Base-by-base conservation (phyloP, 2,329 filamentous ascomycete genomes). In the Penicillium sp. region DNA sequence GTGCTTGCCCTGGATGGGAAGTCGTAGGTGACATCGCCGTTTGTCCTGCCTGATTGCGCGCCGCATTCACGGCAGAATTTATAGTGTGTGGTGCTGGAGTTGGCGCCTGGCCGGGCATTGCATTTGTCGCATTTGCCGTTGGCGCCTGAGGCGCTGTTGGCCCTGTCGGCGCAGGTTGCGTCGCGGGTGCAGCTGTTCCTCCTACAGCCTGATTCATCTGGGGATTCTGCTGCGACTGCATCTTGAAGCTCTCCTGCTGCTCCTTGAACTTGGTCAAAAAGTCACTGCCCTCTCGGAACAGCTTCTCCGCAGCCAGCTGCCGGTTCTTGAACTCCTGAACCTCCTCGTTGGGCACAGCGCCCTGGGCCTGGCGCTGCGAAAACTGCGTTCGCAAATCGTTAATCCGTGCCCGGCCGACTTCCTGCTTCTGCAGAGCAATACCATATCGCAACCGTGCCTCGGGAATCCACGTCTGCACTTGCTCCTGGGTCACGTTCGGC, bases 261-360 rank as follows among this genome's bases (percentile, higher is more conserved):
- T 74, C 69, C 43, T 70, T 72, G 61, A 75, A 75, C 46, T 74
- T 74, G 31, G 61, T 66, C 49, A 75, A 56, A 48, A 74, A 75
- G 10, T 71, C 69, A 36, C 64, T 69, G n/a, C 70, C 70, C 51
- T 75, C 72, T 24, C 67, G 65, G 45, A 61, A 67, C 7, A 70
- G 57, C 46, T 69, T 71, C 44, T 72, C 67, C 5, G 69, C 67
- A 28, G 63, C 57, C 11, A 66, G 5, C 59, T 71, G 69, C n/a
- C 68, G 63, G 41, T 60, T 70, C 45, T 71, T 69, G 51, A 71
- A 69, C 11, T 70, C 68, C 42, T 69, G 66, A 29, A 69, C 59
- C 46, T 75, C 73, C 40, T 74, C 68, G 50, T 65, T 62, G 4
- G 57, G 64, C 57, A 74, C 58, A 47, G 63, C 69, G 4, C 70